Evolutionary conservation across 306 rosid genomes (phyloP).

Genomic region (Psophocarpus tetragonolobus): DNA sequence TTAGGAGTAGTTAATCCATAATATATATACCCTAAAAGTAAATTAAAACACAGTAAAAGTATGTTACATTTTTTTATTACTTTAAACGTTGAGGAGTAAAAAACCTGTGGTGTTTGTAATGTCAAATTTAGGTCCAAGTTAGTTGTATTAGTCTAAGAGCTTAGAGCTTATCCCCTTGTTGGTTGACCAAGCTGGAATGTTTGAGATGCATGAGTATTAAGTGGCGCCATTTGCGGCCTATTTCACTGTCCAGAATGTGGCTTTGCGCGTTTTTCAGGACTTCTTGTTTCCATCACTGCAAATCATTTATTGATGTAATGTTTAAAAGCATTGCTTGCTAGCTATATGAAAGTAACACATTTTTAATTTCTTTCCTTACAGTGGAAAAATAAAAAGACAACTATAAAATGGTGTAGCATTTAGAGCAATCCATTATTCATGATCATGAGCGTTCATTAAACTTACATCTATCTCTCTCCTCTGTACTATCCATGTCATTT

Average conservation of each 20-base stretch:
- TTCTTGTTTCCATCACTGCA: slow-evolving; percentile 16
- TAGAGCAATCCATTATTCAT: background rate
- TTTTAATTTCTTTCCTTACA: background rate
- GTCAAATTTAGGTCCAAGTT: background rate
- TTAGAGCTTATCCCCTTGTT: background rate
- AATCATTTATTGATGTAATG: slow-evolving; percentile 12
- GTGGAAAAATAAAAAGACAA: background rate
- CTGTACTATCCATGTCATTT: background rate
- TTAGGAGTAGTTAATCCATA: too few relatives aligned
- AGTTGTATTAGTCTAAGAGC: background rate
- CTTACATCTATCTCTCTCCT: background rate
- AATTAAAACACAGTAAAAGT: too few relatives aligned
- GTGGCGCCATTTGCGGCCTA: slow-evolving; percentile 42
- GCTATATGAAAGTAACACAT: background rate
- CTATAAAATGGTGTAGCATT: background rate
- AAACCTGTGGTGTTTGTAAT: too few relatives aligned
- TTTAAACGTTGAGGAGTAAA: too few relatives aligned
- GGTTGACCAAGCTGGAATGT: slow-evolving; percentile 19
- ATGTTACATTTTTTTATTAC: too few relatives aligned
- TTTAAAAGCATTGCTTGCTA: background rate
- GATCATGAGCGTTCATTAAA: background rate
- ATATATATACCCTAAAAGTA: too few relatives aligned
- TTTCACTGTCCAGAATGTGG: slow-evolving; percentile 18
- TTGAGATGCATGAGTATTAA: background rate
- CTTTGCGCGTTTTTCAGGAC: slow-evolving; percentile 28